Evolutionary conservation across 2,329 filamentous ascomycete genomes (phyloP).

Genomic region (Clarireedia monteithiana): DNA sequence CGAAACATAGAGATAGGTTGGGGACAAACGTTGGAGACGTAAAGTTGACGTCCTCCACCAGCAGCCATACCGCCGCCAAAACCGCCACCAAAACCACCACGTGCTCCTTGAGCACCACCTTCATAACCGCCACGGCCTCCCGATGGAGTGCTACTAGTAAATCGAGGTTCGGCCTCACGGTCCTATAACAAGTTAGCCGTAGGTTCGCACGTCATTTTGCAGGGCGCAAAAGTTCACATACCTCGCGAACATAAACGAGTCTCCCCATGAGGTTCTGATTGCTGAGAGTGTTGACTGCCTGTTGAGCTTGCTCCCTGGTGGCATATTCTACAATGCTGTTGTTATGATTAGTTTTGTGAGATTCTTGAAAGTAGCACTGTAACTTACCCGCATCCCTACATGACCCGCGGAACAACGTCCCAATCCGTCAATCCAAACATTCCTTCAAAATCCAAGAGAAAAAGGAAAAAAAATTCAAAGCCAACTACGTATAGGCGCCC

Average conservation of each 20-base stretch:
- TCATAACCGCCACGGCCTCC: constrained; percentile 53
- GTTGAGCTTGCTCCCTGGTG: constrained; percentile 97
- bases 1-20: constrained; percentile 23
- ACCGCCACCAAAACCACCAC: constrained; percentile 26
- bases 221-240: constrained; percentile 35
- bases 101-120: constrained; percentile 5
- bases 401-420: constrained; percentile 78
- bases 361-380: neutral
- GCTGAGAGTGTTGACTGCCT: constrained; percentile 93
- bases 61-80: constrained; percentile 36
- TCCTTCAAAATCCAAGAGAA: constrained; percentile 61
- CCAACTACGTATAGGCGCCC: constrained; percentile 87
- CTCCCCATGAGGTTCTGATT: constrained; percentile 99
- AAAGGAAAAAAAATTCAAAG: constrained; percentile 53
- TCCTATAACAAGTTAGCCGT: constrained; percentile 49
- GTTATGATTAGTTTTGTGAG: neutral
- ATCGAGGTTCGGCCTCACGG: constrained; percentile 94
- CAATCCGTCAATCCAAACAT: constrained; percentile 97
- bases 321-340: constrained; percentile 99
- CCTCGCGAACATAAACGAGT: constrained; percentile 97
- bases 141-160: constrained; percentile 63
- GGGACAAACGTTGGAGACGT: constrained; percentile 91
- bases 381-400: constrained; percentile 99
- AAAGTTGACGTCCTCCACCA: constrained; percentile 79
- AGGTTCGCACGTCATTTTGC: neutral